These are phyloP conservation scores for Skeletonema grethae DNA, from an alignment of 108 stramenopile genomes.

Conservation along the genomic window DNA sequence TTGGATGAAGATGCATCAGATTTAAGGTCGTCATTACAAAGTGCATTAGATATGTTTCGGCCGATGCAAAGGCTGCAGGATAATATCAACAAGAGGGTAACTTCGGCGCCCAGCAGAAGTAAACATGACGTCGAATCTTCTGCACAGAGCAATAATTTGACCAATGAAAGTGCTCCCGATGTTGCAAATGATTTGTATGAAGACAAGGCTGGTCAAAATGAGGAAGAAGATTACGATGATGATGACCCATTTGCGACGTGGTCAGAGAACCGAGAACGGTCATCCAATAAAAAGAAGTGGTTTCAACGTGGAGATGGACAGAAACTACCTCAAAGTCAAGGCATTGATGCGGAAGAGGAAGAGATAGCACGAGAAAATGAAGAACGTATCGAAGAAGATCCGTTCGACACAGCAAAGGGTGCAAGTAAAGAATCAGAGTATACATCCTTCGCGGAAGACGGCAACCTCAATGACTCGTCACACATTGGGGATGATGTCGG, in stretches of 20 bases:
- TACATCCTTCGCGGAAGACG: background rate
- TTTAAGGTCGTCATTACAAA: too few relatives aligned
- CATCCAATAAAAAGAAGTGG: background rate
- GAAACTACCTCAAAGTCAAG: background rate
- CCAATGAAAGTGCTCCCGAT: background rate
- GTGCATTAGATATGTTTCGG: too few relatives aligned
- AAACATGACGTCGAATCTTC: too few relatives aligned
- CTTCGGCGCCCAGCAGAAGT: too few relatives aligned
- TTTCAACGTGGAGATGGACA: background rate
- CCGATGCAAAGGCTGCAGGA: too few relatives aligned
- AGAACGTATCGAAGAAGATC: background rate
- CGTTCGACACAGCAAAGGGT: constrained; percentile 1
- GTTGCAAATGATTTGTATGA: background rate
- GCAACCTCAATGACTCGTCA: background rate
- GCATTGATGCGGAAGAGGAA: background rate
- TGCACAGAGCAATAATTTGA: too few relatives aligned
- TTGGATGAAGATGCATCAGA: background rate
- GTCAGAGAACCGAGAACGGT: background rate
- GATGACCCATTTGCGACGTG: constrained; percentile 43
- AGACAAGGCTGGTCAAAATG: background rate
- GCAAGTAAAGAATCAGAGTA: background rate
- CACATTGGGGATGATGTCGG: background rate
- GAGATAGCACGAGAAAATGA: background rate
- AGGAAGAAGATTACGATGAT: constrained; percentile 18
- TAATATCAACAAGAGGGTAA: too few relatives aligned